Evolutionary conservation across 192 early-diverging fungal genomes (phyloP).

Genomic region (Spinellus fusiger): DNA sequence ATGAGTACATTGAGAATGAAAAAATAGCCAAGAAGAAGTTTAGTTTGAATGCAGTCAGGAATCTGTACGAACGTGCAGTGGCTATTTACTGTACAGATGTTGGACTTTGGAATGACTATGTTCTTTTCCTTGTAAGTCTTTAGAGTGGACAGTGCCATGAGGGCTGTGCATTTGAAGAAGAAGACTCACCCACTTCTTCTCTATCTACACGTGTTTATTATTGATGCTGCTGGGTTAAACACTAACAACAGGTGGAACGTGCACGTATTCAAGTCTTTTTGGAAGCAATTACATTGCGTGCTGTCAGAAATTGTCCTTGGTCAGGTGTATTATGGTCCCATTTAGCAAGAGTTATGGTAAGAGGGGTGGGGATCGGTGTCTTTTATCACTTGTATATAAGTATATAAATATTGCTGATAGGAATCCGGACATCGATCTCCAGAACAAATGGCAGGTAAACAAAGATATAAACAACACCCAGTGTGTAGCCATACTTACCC

Average conservation of each 20-base stretch:
- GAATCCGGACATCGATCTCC: background rate
- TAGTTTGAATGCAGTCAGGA: conserved; percentile 28
- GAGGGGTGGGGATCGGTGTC: background rate
- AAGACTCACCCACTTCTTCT: no score
- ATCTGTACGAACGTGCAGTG: conserved; percentile 63
- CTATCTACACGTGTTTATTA: background rate
- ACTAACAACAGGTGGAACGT: conserved; percentile 24
- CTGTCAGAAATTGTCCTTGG: conserved; percentile 71
- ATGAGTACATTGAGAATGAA: conserved; percentile 54
- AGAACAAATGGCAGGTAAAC: background rate
- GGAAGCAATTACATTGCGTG: conserved; percentile 37
- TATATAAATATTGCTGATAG: background rate
- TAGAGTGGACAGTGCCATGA: background rate
- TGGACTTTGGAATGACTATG: conserved; percentile 63
- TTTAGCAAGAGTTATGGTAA: conserved; percentile 31
- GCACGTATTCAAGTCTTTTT: conserved; percentile 27
- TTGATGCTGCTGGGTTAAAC: background rate
- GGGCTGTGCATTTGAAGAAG: background rate
- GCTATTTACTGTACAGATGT: conserved; percentile 52
- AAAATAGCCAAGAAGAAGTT: conserved; percentile 25
- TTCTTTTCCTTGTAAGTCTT: conserved; percentile 46
- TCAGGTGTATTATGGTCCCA: conserved; percentile 59
- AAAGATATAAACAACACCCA: background rate
- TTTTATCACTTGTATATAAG: background rate
- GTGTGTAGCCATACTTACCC: background rate